A percentile compares a stretch with the other conserved stretches of the same genome.
phyloP scores from a whole-genome alignment of 495 filamentous ascomycete species.

The Thermothielavioides terrestris region DNA sequence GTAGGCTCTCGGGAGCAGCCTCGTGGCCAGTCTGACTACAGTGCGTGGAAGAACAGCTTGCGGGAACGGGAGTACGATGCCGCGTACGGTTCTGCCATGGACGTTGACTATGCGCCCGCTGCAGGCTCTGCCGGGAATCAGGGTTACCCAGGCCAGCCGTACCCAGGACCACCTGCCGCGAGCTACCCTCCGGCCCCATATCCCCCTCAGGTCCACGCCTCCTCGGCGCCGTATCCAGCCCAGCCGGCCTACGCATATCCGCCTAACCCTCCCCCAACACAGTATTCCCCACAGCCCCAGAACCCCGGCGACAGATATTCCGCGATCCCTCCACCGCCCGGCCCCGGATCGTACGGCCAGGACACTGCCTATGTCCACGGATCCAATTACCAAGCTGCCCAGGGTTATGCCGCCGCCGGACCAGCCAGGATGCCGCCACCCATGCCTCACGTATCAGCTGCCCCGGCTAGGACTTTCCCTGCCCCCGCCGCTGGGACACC shows the following conservation, averaged over 20 bases:
- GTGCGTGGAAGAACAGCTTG: slow-evolving; percentile 24
- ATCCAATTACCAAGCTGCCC: slow-evolving; percentile 15
- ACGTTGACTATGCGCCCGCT: slow-evolving; percentile 20
- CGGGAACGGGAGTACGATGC: slow-evolving; percentile 15
- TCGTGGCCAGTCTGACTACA: slow-evolving; percentile 25
- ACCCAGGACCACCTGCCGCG: slow-evolving; percentile 13
- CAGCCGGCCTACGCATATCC: slow-evolving; percentile 15
- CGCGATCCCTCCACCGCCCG: slow-evolving; percentile 20
- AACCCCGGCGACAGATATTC: slow-evolving; percentile 20
- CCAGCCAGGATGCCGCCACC: slow-evolving; percentile 15
- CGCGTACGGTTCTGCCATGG: slow-evolving; percentile 21
- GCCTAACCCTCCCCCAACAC: slow-evolving; percentile 14
- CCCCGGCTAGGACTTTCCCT: slow-evolving; percentile 16
- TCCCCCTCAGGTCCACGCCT: slow-evolving; percentile 13
- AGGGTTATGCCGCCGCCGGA: slow-evolving; percentile 15
- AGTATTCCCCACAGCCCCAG: slow-evolving; percentile 26
- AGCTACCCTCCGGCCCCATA: slow-evolving; percentile 18
- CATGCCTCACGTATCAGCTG: slow-evolving; percentile 16
- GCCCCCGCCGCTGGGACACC: slow-evolving; percentile 10
- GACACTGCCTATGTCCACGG: slow-evolving; percentile 20
- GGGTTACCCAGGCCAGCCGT: slow-evolving; percentile 11
- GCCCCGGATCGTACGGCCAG: slow-evolving; percentile 13
- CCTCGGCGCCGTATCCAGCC: slow-evolving; percentile 13
- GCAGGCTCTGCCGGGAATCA: not conserved
- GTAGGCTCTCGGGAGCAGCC: slow-evolving; percentile 34